A percentile compares a stretch with the other conserved stretches of the same genome.
These are phyloP conservation scores for Anisodus acutangulus DNA, from an alignment of 257 asterid species.

Conservation along the genomic window DNA sequence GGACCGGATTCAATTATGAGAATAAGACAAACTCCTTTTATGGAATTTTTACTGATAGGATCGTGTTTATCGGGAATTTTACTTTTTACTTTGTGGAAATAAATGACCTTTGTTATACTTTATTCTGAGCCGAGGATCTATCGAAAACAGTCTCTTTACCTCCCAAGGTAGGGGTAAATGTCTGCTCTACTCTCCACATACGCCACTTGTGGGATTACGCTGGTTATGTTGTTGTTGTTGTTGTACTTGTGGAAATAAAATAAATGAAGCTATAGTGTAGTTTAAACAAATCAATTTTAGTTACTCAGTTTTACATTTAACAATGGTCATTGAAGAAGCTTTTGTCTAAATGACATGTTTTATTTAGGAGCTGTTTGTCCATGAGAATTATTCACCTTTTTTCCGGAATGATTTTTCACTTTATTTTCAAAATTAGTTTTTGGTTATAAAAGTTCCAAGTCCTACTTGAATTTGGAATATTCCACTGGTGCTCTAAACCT, in stretches of 20 bases:
- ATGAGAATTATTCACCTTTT: no score
- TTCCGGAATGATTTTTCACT: no score
- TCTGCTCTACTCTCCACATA: no score
- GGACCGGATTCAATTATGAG: slow-evolving; percentile 1
- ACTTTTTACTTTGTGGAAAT: neutral
- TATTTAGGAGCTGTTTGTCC: neutral
- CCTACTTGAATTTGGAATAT: no score
- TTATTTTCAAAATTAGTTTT: no score
- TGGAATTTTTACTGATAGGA: neutral
- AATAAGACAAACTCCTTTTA: neutral
- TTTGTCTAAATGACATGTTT: neutral
- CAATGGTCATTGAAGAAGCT: neutral
- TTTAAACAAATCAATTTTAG: neutral
- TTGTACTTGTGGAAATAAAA: neutral
- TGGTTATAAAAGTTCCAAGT: no score
- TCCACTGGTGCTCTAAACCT: no score
- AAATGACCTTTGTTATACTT: neutral
- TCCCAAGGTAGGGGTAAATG: no score
- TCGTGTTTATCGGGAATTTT: neutral
- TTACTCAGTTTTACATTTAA: neutral
- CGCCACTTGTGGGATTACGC: no score
- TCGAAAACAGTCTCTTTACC: no score
- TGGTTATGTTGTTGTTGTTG: no score
- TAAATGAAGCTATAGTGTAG: neutral
- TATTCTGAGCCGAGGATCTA: no score